A percentile compares a stretch with the other conserved stretches of the same genome.
phyloP scores from a whole-genome alignment of 495 filamentous ascomycete species.

The Usnea hakonensis region DNA sequence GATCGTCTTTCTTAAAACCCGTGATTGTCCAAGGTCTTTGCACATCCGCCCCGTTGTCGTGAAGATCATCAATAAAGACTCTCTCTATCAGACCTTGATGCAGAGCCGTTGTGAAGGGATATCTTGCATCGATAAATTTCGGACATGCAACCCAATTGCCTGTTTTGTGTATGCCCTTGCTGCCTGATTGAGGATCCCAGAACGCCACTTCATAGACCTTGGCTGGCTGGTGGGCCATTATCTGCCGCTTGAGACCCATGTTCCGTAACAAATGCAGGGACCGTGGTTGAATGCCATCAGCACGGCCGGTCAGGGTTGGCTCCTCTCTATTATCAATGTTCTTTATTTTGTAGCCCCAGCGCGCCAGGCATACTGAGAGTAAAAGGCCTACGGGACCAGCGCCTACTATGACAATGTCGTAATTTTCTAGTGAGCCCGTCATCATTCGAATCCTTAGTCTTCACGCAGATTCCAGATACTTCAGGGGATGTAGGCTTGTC shows the following conservation, averaged over 20 bases:
- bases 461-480: background rate
- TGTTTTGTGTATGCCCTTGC: slow-evolving; percentile 50
- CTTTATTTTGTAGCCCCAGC: slow-evolving; percentile 63
- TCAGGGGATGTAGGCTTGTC: background rate
- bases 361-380: slow-evolving; percentile 70
- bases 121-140: slow-evolving; percentile 57
- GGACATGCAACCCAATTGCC: slow-evolving; percentile 59
- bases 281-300: slow-evolving; percentile 71
- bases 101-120: slow-evolving; percentile 57
- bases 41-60: slow-evolving; percentile 50
- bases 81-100: slow-evolving; percentile 61
- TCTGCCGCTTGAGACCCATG: slow-evolving; percentile 55
- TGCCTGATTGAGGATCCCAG: slow-evolving; percentile 49
- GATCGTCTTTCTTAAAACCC: slow-evolving; percentile 51
- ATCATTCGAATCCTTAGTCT: slow-evolving; percentile 22
- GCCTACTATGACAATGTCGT: slow-evolving; percentile 77
- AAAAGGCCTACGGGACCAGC: slow-evolving; percentile 84
- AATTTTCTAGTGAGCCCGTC: slow-evolving; percentile 39
- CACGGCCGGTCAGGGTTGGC: slow-evolving; percentile 57
- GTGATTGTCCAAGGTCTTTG: slow-evolving; percentile 56
- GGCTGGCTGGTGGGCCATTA: slow-evolving; percentile 57
- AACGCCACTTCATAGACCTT: slow-evolving; percentile 63
- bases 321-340: slow-evolving; percentile 58
- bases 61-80: slow-evolving; percentile 55
- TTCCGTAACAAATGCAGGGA: slow-evolving; percentile 61